Percentiles rank a stretch among this genome's conserved stretches.
These are phyloP conservation scores for Sisymbrium irio DNA, from an alignment of 345 rosid genomes.

Conservation along the genomic window DNA sequence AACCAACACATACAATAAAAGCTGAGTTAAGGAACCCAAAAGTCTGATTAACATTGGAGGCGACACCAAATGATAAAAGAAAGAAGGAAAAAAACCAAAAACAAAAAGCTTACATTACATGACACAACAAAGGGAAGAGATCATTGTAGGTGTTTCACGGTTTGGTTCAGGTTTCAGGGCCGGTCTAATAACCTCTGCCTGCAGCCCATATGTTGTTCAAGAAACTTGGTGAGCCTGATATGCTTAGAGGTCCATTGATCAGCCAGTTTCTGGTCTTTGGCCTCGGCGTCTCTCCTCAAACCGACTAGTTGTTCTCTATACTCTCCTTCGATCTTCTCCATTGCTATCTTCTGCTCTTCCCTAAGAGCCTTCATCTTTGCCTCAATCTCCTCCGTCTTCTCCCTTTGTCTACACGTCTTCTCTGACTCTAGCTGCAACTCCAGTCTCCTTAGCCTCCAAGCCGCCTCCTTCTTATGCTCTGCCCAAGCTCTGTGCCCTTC, in stretches of 20 bases:
- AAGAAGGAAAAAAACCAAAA: not conserved
- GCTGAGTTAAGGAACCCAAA: constrained; percentile 13
- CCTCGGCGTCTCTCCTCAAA: constrained; percentile 74
- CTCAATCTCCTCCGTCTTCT: constrained; percentile 89
- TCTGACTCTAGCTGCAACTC: constrained; percentile 95
- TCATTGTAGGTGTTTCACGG: not conserved
- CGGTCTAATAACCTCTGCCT: constrained; percentile 47
- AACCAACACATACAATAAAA: constrained; percentile 23
- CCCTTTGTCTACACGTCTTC: constrained; percentile 68
- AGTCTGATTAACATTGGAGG: constrained; percentile 4
- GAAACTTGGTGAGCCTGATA: constrained; percentile 62
- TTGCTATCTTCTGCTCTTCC: constrained; percentile 70
- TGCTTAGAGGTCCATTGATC: constrained; percentile 88
- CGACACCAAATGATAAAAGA: not conserved
- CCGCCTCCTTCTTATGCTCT: constrained; percentile 88
- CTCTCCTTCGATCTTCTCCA: constrained; percentile 81
- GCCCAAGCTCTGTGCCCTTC: constrained; percentile 86
- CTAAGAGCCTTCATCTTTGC: constrained; percentile 75
- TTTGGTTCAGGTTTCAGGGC: constrained; percentile 4
- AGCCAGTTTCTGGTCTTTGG: constrained; percentile 83
- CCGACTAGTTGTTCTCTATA: constrained; percentile 69
- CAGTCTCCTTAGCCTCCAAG: constrained; percentile 88
- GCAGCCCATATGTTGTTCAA: constrained; percentile 68
- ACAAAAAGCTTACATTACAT: constrained; percentile 23
- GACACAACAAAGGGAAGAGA: constrained; percentile 5